Evolutionary conservation across 495 filamentous ascomycete genomes (phyloP), one percentile per base, ranked within the genome.

Genomic region (Cryomyces minteri): DNA sequence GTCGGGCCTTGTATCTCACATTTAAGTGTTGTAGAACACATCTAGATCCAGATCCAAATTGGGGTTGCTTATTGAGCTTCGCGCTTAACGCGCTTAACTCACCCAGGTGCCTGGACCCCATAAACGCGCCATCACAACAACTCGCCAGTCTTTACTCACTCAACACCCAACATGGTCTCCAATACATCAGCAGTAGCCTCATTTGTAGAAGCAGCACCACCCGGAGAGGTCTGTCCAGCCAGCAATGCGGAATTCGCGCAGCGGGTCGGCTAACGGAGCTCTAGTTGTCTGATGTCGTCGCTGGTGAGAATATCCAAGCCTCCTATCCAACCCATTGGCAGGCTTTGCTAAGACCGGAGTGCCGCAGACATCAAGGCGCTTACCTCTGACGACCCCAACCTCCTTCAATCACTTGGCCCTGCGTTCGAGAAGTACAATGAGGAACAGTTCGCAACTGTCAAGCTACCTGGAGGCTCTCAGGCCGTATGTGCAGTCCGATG

Each of bases 351-450:
- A 32, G 7, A 10, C 18, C 11, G 32, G n/a, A 7, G 6, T 40
- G 6, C 33, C 9, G 36, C 56, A 96, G 90, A 93, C 57, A 84
- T 99, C 67, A 94, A 95, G 60, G 63, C 74, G 41, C 69, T 99
- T 36, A 87, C 82, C 12, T 65, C 71, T 58, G 77, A 87, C 53
- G 77, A 74, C 29, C 74, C 77, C 7, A 67, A 70, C 41, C 62
- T 88, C 37, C 62, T 88, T 28, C 60, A 71, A 44, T 76, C 80
- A 36, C 78, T 94, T 8, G 69, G 64, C 4, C 84, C 86, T 4
- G 87, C 90, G 0, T 90, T 95, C 64, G 72, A 88, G 64, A 82
- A 80, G 61, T 95, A 99, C 73, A 96, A 94, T 56, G 88, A 95
- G 61, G 80, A 84, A 62, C 92, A 99, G 61, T 80, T 95, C 59